A percentile compares a stretch with the other conserved stretches of the same genome.
Conservation (phyloP, 768 basidiomycete species). For the Auricularia heimuer region DNA sequence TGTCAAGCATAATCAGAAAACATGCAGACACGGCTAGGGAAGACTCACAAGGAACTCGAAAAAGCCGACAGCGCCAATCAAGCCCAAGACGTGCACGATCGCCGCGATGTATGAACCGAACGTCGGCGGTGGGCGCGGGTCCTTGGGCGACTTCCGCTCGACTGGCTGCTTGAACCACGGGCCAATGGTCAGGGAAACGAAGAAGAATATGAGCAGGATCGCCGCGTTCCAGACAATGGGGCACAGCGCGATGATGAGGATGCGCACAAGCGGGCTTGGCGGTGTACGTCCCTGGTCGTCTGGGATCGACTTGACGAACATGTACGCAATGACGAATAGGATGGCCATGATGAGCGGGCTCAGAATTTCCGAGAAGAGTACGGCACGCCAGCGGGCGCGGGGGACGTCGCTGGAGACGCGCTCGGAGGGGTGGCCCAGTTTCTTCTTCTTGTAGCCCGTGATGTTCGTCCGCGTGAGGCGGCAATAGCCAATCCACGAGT, state of each 20-base stretch:
- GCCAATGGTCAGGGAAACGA: conserved; percentile 85
- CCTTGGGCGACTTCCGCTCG: not conserved
- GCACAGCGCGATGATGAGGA: conserved; percentile 79
- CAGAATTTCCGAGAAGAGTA: conserved; percentile 76
- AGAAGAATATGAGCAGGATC: conserved; percentile 74
- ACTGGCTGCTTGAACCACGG: conserved; percentile 42
- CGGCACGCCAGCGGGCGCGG: conserved; percentile 77
- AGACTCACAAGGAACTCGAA: conserved; percentile 90
- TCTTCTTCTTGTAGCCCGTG: conserved; percentile 99
- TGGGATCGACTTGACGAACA: conserved; percentile 91
- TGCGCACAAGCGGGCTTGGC: conserved; percentile 84
- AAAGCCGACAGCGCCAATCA: conserved; percentile 78
- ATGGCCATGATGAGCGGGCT: conserved; percentile 67
- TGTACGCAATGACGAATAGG: conserved; percentile 75
- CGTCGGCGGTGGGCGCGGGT: conserved; percentile 3
- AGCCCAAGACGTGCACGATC: conserved; percentile 70
- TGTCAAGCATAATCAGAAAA: conserved; percentile 20
- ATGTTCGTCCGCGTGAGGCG: conserved; percentile 95
- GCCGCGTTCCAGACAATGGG: conserved; percentile 95
- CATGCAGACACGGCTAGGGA: not conserved
- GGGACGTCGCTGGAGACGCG: conserved; percentile 93
- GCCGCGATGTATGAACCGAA: conserved; percentile 93
- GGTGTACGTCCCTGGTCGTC: conserved; percentile 46
- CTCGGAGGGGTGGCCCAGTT: conserved; percentile 94
- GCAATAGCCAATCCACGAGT: conserved; percentile 99